Evolutionary conservation across 495 filamentous ascomycete species (phyloP), one percentile per base, ranked within the genome.

Genomic region (Aspergillus asperescens): DNA sequence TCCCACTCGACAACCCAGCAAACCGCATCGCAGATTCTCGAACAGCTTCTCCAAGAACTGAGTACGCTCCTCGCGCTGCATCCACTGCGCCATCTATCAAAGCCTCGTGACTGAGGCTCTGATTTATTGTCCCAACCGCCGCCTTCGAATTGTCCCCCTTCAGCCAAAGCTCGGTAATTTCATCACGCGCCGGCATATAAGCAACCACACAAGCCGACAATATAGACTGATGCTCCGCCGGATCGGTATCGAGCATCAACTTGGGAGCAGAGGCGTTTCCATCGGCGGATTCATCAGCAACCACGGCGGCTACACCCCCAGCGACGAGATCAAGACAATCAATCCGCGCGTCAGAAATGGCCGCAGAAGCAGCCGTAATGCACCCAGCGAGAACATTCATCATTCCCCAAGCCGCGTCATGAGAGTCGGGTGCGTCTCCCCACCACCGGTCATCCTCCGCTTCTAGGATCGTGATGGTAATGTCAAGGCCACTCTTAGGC

Each of bases 401-500:
- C 77, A 87, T 83, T 0, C 86, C 83, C 77, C 86, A 88, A 18
- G 81, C 81, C 4, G 71, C 67, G 59, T 73, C 67, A 53, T 77
- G 71, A 15, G 70, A 70, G 46, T 73, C 67, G 0, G 72, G 67
- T 15, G 67, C 65, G 64, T 81, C 72, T 19, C 77, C 76, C 78
- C 77, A 79, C 76, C 77, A 80, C 47, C 81, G 78, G 48, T 87
- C 86, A 52, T 82, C 84, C 56, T 96, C 93, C 5, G 89, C 94
- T 71, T 98, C 93, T 12, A 98, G 72, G 34, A 98, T 82, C 0
- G 90, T 96, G 47, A 98, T 78, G 7, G 94, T 84, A 25, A 97
- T 83, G 56, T 98, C 93, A 10, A 95, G 82, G 15, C 90, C 90
- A 64, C 88, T 95, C 77, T 98, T 98, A 15, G 93, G 93, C 89